Conservation (phyloP, 495 filamentous ascomycete species). For the Hyaloscypha hepaticicola region DNA sequence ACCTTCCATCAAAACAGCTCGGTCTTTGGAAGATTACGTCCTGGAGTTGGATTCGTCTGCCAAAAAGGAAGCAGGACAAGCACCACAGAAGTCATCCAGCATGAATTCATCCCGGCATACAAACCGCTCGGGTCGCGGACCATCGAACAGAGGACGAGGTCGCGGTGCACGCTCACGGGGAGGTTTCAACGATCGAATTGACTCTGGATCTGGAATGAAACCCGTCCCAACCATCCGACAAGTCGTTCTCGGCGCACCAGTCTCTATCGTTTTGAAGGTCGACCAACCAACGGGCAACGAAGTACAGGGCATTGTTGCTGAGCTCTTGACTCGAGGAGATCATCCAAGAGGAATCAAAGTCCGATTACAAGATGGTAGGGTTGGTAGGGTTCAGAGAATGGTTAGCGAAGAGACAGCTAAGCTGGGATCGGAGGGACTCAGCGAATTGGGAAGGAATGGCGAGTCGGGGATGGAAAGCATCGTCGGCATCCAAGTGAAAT, state of each 20-base stretch:
- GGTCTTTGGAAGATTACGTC: neutral
- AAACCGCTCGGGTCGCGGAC: neutral
- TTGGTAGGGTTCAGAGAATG: conserved; percentile 67
- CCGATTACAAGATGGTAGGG: conserved; percentile 60
- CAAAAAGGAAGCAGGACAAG: neutral
- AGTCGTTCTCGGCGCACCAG: conserved; percentile 55
- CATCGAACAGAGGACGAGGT: neutral
- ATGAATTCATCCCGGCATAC: neutral
- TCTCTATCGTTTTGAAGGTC: conserved; percentile 68
- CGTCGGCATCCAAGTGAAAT: conserved; percentile 26
- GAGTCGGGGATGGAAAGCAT: conserved; percentile 11
- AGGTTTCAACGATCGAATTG: neutral
- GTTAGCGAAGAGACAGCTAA: conserved; percentile 29
- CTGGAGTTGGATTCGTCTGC: too few species aligned
- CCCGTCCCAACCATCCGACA: conserved; percentile 49
- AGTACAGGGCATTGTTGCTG: conserved; percentile 57
- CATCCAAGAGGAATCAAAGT: conserved; percentile 80
- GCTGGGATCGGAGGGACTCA: conserved; percentile 24
- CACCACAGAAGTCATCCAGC: neutral
- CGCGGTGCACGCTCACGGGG: conserved; percentile 12
- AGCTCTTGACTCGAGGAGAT: conserved; percentile 65
- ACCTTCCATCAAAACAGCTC: neutral
- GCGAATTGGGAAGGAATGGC: conserved; percentile 23
- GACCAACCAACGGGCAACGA: conserved; percentile 70
- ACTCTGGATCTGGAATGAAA: neutral